Evolutionary conservation across 495 filamentous ascomycete species (phyloP), one percentile per base, ranked within the genome.

Genomic region (Aspergillus heteromorphus): DNA sequence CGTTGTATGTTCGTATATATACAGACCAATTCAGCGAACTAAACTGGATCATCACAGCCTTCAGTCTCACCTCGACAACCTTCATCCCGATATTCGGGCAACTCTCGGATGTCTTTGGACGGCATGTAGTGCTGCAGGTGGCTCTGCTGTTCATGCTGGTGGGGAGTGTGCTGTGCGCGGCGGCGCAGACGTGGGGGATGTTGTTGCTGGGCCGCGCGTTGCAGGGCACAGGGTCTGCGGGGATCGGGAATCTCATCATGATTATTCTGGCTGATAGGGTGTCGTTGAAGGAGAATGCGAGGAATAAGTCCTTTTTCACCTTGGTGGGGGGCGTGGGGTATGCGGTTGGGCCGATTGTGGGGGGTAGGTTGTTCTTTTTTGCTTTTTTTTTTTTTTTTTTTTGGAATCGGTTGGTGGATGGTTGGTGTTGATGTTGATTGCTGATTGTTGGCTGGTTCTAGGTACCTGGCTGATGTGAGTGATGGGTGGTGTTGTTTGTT

Each of bases 11-110:
- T n/a, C n/a, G n/a, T n/a, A n/a, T n/a, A n/a, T n/a, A n/a, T 16
- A 19, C 43, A 82, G 81, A 76, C 53, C 62, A 80, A 57, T 65
- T 83, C 27, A 65, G 70, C 16, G 77, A 84, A 55, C 68, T 84
- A 7, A 85, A 83, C 59, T 85, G 82, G 82, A 83, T 86, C 59
- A 74, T 85, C 45, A 79, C 82, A 0, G 69, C 81, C 16, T 85
- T 82, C 65, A 84, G 77, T 54, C 71, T 87, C 4, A 81, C 80
- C n/a, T 75, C 79, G 0, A 75, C 82, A 13, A 73, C 81, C 16
- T 84, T 85, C 60, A 80, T 84, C 5, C 83, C 83, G n/a, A 72
- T 78, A 53, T 83, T 77, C 64, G 81, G 77, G 14, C 82, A 85
- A 57, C 67, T 82, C 29, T 69, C 80, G 40, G 81, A 86, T 55